phyloP scores from a whole-genome alignment of 2,329 filamentous ascomycete genomes.

The Dendrostoma leiphaemia region DNA sequence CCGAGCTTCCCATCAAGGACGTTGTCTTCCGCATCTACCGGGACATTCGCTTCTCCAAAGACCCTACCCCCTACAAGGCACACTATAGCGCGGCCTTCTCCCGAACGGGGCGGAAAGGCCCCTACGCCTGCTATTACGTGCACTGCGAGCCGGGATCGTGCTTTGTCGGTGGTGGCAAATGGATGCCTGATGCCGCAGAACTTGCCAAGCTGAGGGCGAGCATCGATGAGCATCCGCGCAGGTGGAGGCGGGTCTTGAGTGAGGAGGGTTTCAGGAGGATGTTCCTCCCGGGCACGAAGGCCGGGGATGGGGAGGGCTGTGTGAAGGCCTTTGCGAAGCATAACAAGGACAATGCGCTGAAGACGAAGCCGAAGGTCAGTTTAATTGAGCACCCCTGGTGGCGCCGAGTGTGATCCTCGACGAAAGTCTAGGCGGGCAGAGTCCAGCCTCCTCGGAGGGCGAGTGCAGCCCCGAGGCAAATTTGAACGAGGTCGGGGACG shows the following conservation, averaged over 20 bases:
- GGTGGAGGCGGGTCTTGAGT: constrained; percentile 66
- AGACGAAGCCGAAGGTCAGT: constrained; percentile 79
- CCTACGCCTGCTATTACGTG: constrained; percentile 86
- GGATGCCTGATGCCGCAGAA: constrained; percentile 70
- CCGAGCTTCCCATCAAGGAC: constrained; percentile 83
- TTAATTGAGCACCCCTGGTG: background rate
- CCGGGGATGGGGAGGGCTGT: constrained; percentile 54
- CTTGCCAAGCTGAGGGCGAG: constrained; percentile 67
- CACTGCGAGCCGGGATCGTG: constrained; percentile 72
- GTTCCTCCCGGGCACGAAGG: constrained; percentile 59
- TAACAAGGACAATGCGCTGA: constrained; percentile 75
- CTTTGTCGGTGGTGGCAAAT: constrained; percentile 79
- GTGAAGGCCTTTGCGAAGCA: constrained; percentile 67
- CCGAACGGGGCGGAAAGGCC: constrained; percentile 81
- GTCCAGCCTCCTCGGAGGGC: too few relatives aligned
- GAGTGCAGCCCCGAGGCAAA: background rate
- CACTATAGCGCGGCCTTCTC: constrained; percentile 87
- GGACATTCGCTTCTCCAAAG: constrained; percentile 79
- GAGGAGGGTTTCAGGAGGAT: constrained; percentile 58
- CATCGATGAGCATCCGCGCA: constrained; percentile 70
- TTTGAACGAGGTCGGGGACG: background rate
- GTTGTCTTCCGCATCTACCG: constrained; percentile 85
- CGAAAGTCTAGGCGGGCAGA: background rate
- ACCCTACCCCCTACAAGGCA: constrained; percentile 86
- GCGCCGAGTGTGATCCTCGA: background rate